Percentiles rank a stretch among this genome's conserved stretches.
Evolutionary conservation across 352 stramenopile genomes (phyloP).

Genomic region (Phytopythium aichiense): DNA sequence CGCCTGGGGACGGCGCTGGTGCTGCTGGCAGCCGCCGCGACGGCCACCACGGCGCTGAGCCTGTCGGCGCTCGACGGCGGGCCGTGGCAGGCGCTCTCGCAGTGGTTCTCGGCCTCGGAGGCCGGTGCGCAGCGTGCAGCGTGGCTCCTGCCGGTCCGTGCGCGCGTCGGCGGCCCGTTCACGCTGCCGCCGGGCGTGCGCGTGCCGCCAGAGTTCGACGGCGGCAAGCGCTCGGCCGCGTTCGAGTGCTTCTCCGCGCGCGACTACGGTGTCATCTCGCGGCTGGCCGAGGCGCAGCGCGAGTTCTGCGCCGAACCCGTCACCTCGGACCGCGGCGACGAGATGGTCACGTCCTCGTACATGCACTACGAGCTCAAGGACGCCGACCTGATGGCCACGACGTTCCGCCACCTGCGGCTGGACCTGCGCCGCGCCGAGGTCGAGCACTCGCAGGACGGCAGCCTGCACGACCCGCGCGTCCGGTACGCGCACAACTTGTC

Average conservation of each 20-base stretch:
- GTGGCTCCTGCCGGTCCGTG: not conserved
- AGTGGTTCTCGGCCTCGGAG: not conserved
- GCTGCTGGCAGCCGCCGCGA: too few species aligned
- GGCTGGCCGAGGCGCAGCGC: constrained; percentile 11
- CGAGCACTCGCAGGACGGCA: constrained; percentile 19
- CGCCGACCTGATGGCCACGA: constrained; percentile 13
- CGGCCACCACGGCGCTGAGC: too few species aligned
- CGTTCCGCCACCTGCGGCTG: constrained; percentile 19
- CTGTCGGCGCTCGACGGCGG: too few species aligned
- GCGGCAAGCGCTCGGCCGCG: not conserved
- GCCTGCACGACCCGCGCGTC: constrained; percentile 26
- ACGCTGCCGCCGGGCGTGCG: not conserved
- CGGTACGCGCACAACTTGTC: constrained; percentile 20
- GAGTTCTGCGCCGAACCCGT: constrained; percentile 10
- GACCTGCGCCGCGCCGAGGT: constrained; percentile 16
- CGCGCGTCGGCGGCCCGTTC: not conserved
- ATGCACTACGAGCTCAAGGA: constrained; percentile 13
- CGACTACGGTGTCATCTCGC: constrained; percentile 23
- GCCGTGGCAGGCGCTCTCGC: not conserved
- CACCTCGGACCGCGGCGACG: not conserved
- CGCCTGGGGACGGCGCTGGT: not conserved
- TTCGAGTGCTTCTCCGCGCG: constrained; percentile 9
- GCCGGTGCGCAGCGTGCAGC: too few species aligned
- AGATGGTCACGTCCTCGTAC: constrained; percentile 9
- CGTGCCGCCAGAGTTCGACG: not conserved